Percentiles rank a stretch among this genome's conserved stretches.
Conservation (phyloP, 2,329 filamentous ascomycete species). For the Fusarium pseudograminearum region DNA sequence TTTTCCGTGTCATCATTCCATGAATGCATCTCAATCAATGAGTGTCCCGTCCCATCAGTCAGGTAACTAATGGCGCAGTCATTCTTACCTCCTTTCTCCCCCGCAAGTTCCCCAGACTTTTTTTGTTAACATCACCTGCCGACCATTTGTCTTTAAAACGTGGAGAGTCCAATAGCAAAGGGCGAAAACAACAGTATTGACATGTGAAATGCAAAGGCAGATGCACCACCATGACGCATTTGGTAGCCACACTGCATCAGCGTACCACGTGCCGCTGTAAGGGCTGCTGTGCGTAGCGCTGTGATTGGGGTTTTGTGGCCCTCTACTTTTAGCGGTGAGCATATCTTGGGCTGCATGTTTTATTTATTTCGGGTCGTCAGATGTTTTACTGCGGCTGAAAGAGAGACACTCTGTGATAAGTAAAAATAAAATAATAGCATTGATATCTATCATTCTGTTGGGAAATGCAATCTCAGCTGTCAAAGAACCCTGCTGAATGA, state of each 20-base stretch:
- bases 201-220: constrained; percentile 30
- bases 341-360: constrained; percentile 22
- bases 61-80: neutral
- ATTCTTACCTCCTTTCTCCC: constrained; percentile 7
- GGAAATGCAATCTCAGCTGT: neutral
- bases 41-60: neutral
- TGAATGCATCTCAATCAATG: neutral
- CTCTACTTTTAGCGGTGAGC: constrained; percentile 31
- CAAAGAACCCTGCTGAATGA: neutral
- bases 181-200: constrained; percentile 2
- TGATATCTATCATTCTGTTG: constrained; percentile 4
- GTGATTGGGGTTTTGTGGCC: constrained; percentile 24
- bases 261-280: constrained; percentile 37
- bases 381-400: constrained; percentile 15
- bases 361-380: constrained; percentile 19
- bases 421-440: neutral
- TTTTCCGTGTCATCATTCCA: neutral
- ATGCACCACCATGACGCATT: constrained; percentile 31
- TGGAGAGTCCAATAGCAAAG: constrained; percentile 32
- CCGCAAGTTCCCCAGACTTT: constrained; percentile 43
- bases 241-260: constrained; percentile 21
- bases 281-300: neutral
- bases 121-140: constrained; percentile 37
- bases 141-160: constrained; percentile 19
- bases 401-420: neutral